Percentiles rank a stretch among this genome's conserved stretches.
Conservation (phyloP, 1,284 basidiomycete species). For the Cutaneotrichosporon curvatum region DNA sequence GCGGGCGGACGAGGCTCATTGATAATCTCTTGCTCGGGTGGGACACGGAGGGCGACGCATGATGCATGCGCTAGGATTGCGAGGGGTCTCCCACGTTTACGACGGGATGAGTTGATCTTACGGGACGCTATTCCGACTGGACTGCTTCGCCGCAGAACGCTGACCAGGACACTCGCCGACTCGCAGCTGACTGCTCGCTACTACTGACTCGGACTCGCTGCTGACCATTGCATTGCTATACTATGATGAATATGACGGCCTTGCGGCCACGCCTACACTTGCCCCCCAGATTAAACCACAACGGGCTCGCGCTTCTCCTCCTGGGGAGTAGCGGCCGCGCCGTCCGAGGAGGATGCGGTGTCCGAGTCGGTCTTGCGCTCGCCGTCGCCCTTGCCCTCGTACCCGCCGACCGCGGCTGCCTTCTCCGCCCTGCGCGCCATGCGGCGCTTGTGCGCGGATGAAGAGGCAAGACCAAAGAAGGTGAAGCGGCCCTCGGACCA, state of each 20-base stretch:
- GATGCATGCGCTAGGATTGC: too few relatives aligned
- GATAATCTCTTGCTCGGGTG: slow-evolving; percentile 80
- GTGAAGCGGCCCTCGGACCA: slow-evolving; percentile 51
- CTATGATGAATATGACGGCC: too few relatives aligned
- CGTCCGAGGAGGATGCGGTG: background rate
- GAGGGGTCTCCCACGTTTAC: too few relatives aligned
- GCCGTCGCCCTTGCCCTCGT: background rate
- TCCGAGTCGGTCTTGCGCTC: background rate
- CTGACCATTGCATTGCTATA: too few relatives aligned
- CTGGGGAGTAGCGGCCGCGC: background rate
- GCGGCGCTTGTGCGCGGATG: slow-evolving; percentile 2
- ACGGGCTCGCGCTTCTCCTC: background rate
- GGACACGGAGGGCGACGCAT: slow-evolving; percentile 27
- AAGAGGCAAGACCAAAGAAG: slow-evolving; percentile 32
- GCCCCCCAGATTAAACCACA: too few relatives aligned
- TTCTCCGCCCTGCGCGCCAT: slow-evolving; percentile 3
- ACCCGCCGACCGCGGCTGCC: background rate
- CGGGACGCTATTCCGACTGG: too few relatives aligned
- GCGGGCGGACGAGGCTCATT: slow-evolving; percentile 82
- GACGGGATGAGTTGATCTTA: too few relatives aligned
- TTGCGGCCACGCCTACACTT: too few relatives aligned
- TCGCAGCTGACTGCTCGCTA: too few relatives aligned
- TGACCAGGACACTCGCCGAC: too few relatives aligned
- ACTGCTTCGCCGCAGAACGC: too few relatives aligned
- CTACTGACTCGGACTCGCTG: too few relatives aligned